phyloP scores from a whole-genome alignment of 129 eudicot species.

The Lactuca saligna region DNA sequence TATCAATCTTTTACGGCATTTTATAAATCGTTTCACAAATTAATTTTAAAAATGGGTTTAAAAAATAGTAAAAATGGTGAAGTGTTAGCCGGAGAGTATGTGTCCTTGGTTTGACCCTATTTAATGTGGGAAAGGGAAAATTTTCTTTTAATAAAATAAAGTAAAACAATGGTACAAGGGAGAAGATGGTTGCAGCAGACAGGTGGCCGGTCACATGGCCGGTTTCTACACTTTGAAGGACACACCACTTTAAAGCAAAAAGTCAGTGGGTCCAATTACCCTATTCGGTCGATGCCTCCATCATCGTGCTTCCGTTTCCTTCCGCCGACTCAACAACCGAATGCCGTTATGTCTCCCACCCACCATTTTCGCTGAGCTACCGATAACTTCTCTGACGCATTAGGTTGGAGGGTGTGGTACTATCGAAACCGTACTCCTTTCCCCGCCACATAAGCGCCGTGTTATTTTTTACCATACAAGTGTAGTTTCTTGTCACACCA shows the following conservation, averaged over 20 bases:
- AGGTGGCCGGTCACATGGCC: conserved; percentile 2
- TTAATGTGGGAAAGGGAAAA: background rate
- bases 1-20: too few relatives aligned
- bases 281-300: background rate
- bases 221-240: background rate
- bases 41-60: too few relatives aligned
- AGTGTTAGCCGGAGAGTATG: background rate
- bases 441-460: too few relatives aligned
- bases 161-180: background rate
- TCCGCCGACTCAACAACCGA: conserved; percentile 2
- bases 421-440: too few relatives aligned
- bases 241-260: background rate
- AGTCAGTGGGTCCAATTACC: background rate
- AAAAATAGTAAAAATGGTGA: background rate
- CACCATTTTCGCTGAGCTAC: background rate
- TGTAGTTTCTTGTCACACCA: too few relatives aligned
- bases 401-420: too few relatives aligned
- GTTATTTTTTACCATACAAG: too few relatives aligned
- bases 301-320: conserved; percentile 2
- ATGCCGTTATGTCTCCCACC: conserved; percentile 3
- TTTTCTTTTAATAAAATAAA: too few relatives aligned
- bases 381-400: background rate
- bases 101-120: background rate
- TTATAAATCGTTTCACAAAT: too few relatives aligned
- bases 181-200: background rate